Base-by-base conservation (phyloP, 495 filamentous ascomycete genomes). In the Aspergillus affinis region DNA sequence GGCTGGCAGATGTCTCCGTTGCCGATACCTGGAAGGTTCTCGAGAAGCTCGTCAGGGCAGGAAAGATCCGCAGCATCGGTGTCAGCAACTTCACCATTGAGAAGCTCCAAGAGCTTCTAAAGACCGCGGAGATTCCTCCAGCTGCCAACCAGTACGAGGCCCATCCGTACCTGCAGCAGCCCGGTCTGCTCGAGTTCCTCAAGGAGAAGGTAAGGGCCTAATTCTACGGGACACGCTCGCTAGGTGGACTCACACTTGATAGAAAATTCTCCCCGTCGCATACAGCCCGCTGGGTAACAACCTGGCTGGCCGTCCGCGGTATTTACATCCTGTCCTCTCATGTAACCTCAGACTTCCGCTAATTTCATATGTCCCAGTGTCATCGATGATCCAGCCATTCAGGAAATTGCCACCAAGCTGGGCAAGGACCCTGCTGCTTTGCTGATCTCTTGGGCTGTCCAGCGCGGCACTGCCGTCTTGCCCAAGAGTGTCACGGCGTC, bases 81-180 rank as follows among this genome's bases (percentile, higher is more conserved):
- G 88, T 95, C 18, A 90, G 86, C 62, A 96, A 95, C 66, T 93
- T 86, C 73, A 76, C 88, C 2, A 72, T 81, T 9, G 69, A 80
- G 45, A 81, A 92, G 62, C 76, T 92, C 41, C 80, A 90, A 64
- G 78, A 84, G 4, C 81, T 88, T 27, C 75, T 94, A 9, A 73
- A 82, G 57, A 88, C 82, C 0, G 86, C 87, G 7, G 83, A 77
- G 55, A 72, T 85, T 44, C 72, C 76, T 26, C 91, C 91, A 0
- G 88, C 81, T 21, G 82, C 89, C 61, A 95, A 95, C 76, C 90
- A 95, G 76, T 89, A 95, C 64, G 91, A 96, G 71, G 92, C 85
- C 62, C 89, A 94, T 68, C 87, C 90, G 0, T 95, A 94, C 70
- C 78, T 96, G 27, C 90, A 92, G 66, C 90, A 88, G 68, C 72